Base-by-base conservation (phyloP, 2,329 filamentous ascomycete genomes). In the Colletotrichum sp. region DNA sequence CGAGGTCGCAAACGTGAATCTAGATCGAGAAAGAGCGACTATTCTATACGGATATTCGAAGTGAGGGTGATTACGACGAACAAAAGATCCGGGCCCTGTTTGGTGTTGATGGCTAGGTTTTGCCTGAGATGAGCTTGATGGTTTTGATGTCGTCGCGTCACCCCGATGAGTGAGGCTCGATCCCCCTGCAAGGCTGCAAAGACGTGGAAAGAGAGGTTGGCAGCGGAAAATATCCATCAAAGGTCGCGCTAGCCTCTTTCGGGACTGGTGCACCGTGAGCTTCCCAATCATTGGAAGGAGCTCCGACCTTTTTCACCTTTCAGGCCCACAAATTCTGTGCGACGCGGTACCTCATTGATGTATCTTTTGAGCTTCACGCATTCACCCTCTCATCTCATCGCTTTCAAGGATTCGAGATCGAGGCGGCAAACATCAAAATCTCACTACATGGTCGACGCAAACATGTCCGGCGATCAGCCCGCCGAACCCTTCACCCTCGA, bases 401-500 rank as follows among this genome's bases (percentile, higher is more conserved):
- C 34, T 31, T 31, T 16, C 21, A 57, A 31, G 21, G 54, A 31
- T n/a, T 61, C 29, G 18, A 61, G 11, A 27, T 33, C 1, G 27
- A 61, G 27, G 6, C 31, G 18, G 27, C 57, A 66, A 31, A 43
- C 34, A 34, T 27, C 9, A 33, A n/a, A 64, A 24, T n/a, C 27
- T 47, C 55, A 11, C n/a, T 66, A 29, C 2, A 76, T 76, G 75
- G 38, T 43, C 27, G 75, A 75, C 65, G 55, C 70, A 36, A 24
- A 72, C 33, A 76, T 75, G 71, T 54, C 65, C 38, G 73, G 51
- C 66, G 76, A 79, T 16, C 69, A 80, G 33, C 76, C 80, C 55
- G 69, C 80, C 57, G 80, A 87, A 38, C 87, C 89, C n/a, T 93
- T 96, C 77, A 93, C 91, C 12, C 89, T 93, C 38, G 90, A 93